Conservation (phyloP, 129 eudicot species). For the Arctium lappa region DNA sequence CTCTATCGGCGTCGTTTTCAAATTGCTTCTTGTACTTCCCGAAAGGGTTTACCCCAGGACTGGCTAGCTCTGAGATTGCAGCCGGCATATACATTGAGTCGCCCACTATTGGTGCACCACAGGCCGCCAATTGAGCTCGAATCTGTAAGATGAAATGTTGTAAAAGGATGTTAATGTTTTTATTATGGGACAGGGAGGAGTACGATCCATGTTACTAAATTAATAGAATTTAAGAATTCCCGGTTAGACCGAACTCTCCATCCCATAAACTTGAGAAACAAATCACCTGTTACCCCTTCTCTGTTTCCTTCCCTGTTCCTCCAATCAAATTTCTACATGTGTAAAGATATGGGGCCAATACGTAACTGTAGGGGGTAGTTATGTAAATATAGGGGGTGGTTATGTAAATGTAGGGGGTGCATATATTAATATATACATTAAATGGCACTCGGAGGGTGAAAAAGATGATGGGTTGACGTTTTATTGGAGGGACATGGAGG, state of each 20-base stretch:
- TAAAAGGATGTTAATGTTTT: background rate
- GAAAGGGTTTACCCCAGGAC: slow-evolving; percentile 66
- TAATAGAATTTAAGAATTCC: background rate
- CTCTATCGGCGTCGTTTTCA: slow-evolving; percentile 46
- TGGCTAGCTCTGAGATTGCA: slow-evolving; percentile 49
- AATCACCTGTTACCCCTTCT: too few species aligned
- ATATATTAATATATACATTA: too few species aligned
- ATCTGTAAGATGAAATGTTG: slow-evolving; percentile 41
- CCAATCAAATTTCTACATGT: too few species aligned
- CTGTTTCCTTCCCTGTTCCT: too few species aligned
- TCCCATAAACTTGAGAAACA: background rate
- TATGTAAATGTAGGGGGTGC: too few species aligned
- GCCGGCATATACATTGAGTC: slow-evolving; percentile 96
- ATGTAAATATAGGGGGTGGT: too few species aligned
- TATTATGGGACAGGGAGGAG: background rate
- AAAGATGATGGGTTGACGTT: too few species aligned
- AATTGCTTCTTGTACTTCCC: slow-evolving; percentile 46
- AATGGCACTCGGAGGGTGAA: too few species aligned
- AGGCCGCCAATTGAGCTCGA: slow-evolving; percentile 89
- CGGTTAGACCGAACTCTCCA: background rate
- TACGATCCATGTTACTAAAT: too few species aligned
- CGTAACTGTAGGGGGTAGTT: too few species aligned
- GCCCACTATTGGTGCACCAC: slow-evolving; percentile 92
- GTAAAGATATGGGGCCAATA: too few species aligned
- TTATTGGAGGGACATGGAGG: too few species aligned